Percentiles rank a stretch among this genome's conserved stretches.
Conservation (phyloP, 805 yeast genomes). For the Naumovozyma baii region DNA sequence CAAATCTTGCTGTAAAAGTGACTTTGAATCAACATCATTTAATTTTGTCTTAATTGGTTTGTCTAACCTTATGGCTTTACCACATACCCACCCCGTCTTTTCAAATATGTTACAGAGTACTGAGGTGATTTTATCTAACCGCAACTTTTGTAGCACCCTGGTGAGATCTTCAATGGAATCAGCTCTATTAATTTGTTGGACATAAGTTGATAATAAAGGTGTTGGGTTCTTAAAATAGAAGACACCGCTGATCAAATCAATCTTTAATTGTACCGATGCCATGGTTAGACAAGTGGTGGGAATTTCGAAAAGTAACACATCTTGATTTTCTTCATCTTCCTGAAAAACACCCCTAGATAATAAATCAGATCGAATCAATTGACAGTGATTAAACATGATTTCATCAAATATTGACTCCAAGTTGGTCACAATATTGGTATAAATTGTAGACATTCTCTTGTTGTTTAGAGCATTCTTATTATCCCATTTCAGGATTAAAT, state of each 20-base stretch:
- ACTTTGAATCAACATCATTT: slow-evolving; percentile 1
- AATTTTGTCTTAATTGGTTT: slow-evolving; percentile 17
- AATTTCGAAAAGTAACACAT: slow-evolving; percentile 23
- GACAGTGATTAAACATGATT: slow-evolving; percentile 29
- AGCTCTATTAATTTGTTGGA: slow-evolving; percentile 23
- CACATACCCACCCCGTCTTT: slow-evolving; percentile 30
- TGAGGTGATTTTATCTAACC: slow-evolving; percentile 25
- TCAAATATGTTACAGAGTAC: slow-evolving; percentile 29
- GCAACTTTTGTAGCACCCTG: slow-evolving; percentile 22
- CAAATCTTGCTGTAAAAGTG: slow-evolving; percentile 20
- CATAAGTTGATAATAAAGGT: slow-evolving; percentile 20
- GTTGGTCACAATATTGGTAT: slow-evolving; percentile 20
- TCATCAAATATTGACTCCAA: slow-evolving; percentile 27
- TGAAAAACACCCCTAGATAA: slow-evolving; percentile 23
- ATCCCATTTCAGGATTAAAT: slow-evolving; percentile 26
- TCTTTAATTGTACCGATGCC: slow-evolving; percentile 26
- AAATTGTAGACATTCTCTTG: slow-evolving; percentile 15
- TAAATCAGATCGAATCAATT: slow-evolving; percentile 25
- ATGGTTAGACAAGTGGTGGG: slow-evolving; percentile 28
- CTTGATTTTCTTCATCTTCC: slow-evolving; percentile 26
- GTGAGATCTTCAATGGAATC: slow-evolving; percentile 20
- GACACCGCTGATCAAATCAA: slow-evolving; percentile 27
- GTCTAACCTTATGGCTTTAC: slow-evolving; percentile 19
- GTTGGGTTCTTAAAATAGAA: slow-evolving; percentile 28
- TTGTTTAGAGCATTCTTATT: slow-evolving; percentile 11